Conservation (phyloP, 495 filamentous ascomycete genomes). For the Amphirosellinia nigrospora region DNA sequence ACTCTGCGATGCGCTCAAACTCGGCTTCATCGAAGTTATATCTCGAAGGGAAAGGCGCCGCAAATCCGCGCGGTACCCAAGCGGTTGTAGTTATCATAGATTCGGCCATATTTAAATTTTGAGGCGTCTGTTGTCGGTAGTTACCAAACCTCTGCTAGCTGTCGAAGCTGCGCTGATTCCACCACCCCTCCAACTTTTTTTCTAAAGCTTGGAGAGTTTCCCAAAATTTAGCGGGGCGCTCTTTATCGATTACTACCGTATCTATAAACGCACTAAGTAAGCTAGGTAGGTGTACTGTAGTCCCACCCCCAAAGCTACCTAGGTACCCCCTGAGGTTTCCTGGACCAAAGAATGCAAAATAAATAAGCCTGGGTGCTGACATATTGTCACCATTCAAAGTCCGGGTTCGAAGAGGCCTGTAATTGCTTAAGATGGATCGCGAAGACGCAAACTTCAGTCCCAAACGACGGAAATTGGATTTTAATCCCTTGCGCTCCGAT, state of each 20-base stretch:
- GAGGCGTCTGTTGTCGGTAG: not conserved
- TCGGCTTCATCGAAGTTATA: conserved; percentile 93
- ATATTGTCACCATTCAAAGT: not conserved
- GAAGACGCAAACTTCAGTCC: conserved; percentile 58
- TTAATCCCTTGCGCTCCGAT: conserved; percentile 59
- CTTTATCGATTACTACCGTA: conserved; percentile 36
- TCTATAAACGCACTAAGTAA: conserved; percentile 9
- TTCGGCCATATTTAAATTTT: conserved; percentile 34
- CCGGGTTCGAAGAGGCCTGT: not conserved
- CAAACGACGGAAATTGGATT: conserved; percentile 68
- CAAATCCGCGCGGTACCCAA: conserved; percentile 94
- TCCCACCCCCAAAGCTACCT: not conserved
- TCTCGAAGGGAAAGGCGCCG: conserved; percentile 87
- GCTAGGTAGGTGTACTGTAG: not conserved
- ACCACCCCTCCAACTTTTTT: conserved; percentile 38
- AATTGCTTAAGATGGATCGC: conserved; percentile 37
- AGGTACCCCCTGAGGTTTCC: not conserved
- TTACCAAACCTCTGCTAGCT: not conserved
- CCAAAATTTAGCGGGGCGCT: conserved; percentile 40
- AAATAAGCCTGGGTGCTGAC: not conserved
- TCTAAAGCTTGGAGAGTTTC: conserved; percentile 24
- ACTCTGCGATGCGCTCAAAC: conserved; percentile 84
- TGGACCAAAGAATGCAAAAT: not conserved
- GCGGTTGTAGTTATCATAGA: conserved; percentile 91
- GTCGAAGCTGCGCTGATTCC: conserved; percentile 6